phyloP scores from a whole-genome alignment of 2,329 filamentous ascomycete genomes.

The Trichoderma guizhouense region DNA sequence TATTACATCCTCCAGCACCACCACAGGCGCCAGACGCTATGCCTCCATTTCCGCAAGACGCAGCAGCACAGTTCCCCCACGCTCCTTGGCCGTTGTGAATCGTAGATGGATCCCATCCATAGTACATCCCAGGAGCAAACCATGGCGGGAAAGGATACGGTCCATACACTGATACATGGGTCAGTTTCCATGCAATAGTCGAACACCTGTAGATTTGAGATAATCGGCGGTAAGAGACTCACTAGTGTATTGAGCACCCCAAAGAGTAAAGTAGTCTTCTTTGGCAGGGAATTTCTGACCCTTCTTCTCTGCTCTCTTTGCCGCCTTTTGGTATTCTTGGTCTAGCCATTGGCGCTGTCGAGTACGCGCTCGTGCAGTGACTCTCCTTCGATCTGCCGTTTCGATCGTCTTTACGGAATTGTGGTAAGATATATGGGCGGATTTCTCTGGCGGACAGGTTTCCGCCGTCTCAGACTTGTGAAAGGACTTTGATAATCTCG shows the following conservation, averaged over 20 bases:
- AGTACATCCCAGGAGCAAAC: conserved; percentile 45
- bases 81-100: conserved; percentile 33
- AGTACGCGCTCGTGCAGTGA: conserved; percentile 15
- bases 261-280: conserved; percentile 51
- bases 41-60: conserved; percentile 46
- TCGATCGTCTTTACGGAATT: conserved; percentile 51
- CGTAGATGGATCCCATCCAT: conserved; percentile 40
- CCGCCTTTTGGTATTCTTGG: conserved; percentile 54
- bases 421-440: conserved; percentile 71
- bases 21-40: conserved; percentile 40
- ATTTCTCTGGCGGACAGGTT: conserved; percentile 53
- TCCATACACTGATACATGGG: conserved; percentile 36
- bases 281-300: conserved; percentile 45
- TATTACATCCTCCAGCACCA: conserved; percentile 22
- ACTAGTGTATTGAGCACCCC: conserved; percentile 50
- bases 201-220: background rate
- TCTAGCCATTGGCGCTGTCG: conserved; percentile 41
- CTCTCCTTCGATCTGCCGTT: conserved; percentile 12
- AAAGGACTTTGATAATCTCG: conserved; percentile 37
- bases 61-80: conserved; percentile 40
- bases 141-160: conserved; percentile 44
- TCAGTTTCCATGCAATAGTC: background rate
- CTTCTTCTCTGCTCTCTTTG: conserved; percentile 47
- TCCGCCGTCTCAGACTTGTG: conserved; percentile 46
- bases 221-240: background rate